Conservation (phyloP, 352 stramenopile genomes). For the Halophytophthora batemanensis region DNA sequence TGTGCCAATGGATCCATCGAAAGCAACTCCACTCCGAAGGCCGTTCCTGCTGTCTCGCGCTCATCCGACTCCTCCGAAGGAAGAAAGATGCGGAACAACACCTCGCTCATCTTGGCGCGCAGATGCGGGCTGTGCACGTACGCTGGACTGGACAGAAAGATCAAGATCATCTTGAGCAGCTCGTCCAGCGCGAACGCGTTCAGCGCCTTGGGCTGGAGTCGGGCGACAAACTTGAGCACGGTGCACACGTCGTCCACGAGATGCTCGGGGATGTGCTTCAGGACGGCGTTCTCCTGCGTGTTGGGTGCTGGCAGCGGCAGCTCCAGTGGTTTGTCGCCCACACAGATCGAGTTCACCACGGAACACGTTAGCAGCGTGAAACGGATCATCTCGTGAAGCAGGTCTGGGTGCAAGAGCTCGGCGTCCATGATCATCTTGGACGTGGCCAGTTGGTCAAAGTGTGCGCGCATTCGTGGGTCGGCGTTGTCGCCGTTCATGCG, state of each 20-base stretch:
- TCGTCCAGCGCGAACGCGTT: conserved; percentile 82
- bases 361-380: conserved; percentile 66
- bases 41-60: conserved; percentile 55
- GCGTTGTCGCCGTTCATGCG: conserved; percentile 66
- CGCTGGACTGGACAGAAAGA: conserved; percentile 87
- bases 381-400: conserved; percentile 74
- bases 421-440: conserved; percentile 82
- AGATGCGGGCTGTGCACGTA: conserved; percentile 91
- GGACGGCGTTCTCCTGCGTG: conserved; percentile 23
- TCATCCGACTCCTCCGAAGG: conserved; percentile 82
- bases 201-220: conserved; percentile 84
- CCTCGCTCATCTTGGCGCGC: conserved; percentile 94
- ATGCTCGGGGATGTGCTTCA: conserved; percentile 92
- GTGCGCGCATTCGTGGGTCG: conserved; percentile 64
- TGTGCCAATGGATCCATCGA: conserved; percentile 67
- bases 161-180: conserved; percentile 89
- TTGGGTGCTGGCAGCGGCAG: conserved; percentile 42
- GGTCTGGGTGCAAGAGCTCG: conserved; percentile 71
- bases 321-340: conserved; percentile 13
- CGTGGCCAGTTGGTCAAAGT: conserved; percentile 70
- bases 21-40: conserved; percentile 57
- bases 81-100: conserved; percentile 96
- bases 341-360: conserved; percentile 61
- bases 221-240: conserved; percentile 90
- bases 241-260: conserved; percentile 94